Base-by-base conservation (phyloP, 2,329 filamentous ascomycete genomes). In the Neurospora sp. region DNA sequence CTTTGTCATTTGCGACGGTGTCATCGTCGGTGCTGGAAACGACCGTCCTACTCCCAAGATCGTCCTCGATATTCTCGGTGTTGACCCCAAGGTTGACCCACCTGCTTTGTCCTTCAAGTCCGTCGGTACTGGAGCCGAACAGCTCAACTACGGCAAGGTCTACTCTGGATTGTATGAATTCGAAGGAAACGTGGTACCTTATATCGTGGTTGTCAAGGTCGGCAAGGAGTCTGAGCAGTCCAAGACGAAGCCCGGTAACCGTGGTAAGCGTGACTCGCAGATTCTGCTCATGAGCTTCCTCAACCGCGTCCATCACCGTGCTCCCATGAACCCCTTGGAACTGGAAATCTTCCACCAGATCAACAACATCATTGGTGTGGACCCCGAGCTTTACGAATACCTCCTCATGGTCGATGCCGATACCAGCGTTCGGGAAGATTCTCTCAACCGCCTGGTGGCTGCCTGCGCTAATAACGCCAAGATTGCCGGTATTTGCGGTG, bases 291-390 rank as follows among this genome's bases (percentile, higher is more conserved):
- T 99, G 90, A 95, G 91, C 82, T 99, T 99, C 87, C 88, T 99
- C 76, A 99, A 99, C 82, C 92, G 95, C 71, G 96, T 99, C 66
- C 96, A 99, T 79, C 92, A 98, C 80, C 92, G 94, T 72, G 85
- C 92, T 1, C 91, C 95, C 0, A 99, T 99, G 96, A 96, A 91
- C 73, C 96, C 96, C 17, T 88, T 99, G 12, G 96, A 99, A 79
- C 84, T 99, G 66, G 96, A 99, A 80, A 97, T 98, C 86, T 98
- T 97, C 84, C 96, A 99, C 78, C 96, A 99, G 80, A 93, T 99
- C 83, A 97, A 97, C 86, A 99, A 99, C 79, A 92, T 99, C 75
- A 99, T 99, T 73, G 96, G 96, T 76, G 96, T 99, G 17, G 94
- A 99, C 76, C 96, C 96, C 2, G 94, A 97, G 79, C 86, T 99